phyloP scores from a whole-genome alignment of 208 protist species.

The Histomonas meleagridis region DNA sequence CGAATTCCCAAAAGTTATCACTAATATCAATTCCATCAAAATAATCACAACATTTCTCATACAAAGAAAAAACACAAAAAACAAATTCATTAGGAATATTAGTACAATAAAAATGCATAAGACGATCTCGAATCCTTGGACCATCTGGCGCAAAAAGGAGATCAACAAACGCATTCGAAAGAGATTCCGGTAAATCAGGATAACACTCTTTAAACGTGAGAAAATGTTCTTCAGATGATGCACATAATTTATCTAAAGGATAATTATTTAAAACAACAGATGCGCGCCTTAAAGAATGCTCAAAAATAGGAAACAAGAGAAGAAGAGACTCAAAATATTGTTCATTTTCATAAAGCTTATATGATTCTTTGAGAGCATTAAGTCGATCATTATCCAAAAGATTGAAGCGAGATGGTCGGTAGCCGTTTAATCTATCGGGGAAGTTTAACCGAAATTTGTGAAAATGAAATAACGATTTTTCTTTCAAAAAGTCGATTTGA shows the following conservation, averaged over 20 bases:
- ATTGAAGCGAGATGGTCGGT: not conserved
- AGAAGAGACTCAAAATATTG: not conserved
- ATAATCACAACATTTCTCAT: not conserved
- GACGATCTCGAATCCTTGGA: not conserved
- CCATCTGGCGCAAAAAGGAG: not conserved
- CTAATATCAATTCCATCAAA: not conserved
- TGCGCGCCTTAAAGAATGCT: not conserved
- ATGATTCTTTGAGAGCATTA: not conserved
- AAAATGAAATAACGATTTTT: not conserved
- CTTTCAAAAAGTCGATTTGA: not conserved
- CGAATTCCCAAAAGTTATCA: not conserved
- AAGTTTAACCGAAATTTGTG: not conserved
- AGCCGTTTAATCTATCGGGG: not conserved
- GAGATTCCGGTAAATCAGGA: not conserved
- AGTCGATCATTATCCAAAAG: not conserved
- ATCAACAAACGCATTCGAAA: not conserved
- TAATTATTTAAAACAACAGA: not conserved
- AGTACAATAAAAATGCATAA: not conserved
- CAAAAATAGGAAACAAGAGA: not conserved
- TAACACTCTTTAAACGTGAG: not conserved
- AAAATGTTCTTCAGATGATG: constrained; percentile 22
- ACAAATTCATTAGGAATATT: not conserved
- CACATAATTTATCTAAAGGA: not conserved
- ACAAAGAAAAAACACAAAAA: not conserved
- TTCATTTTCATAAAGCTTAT: not conserved